phyloP scores from a whole-genome alignment of 2,329 filamentous ascomycete species.

The Botrytis pseudocinerea region DNA sequence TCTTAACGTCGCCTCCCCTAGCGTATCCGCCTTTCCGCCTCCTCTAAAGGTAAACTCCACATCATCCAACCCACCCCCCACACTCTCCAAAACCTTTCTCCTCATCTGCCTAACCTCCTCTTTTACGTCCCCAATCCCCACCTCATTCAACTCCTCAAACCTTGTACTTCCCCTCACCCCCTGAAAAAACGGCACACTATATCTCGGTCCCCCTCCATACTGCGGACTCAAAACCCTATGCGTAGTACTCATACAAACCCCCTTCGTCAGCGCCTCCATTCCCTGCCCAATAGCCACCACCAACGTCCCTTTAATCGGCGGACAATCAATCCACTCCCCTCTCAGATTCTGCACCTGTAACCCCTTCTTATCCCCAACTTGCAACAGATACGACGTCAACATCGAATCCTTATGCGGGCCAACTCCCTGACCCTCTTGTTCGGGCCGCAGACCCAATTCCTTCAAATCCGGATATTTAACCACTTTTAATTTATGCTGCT shows the following conservation, averaged over 20 bases:
- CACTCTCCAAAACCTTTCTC: constrained; percentile 55
- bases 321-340: constrained; percentile 80
- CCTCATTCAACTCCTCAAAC: constrained; percentile 63
- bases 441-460: constrained; percentile 51
- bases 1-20: constrained; percentile 81
- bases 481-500: constrained; percentile 87
- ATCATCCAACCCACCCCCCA: constrained; percentile 64
- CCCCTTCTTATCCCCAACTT: constrained; percentile 73
- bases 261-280: constrained; percentile 79
- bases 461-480: constrained; percentile 78
- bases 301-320: constrained; percentile 72
- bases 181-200: constrained; percentile 85
- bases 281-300: constrained; percentile 89
- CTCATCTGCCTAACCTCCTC: constrained; percentile 63
- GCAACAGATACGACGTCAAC: constrained; percentile 78
- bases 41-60: constrained; percentile 84
- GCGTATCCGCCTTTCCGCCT: constrained; percentile 59
- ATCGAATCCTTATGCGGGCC: constrained; percentile 85
- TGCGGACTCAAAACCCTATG: constrained; percentile 77
- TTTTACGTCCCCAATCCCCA: constrained; percentile 51
- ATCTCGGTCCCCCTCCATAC: constrained; percentile 69
- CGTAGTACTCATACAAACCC: constrained; percentile 79
- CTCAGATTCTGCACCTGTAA: constrained; percentile 80
- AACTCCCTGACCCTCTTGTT: constrained; percentile 57
- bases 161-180: constrained; percentile 76